phyloP scores from a whole-genome alignment of 2,329 filamentous ascomycete species.

The Sclerotinia trifoliorum region DNA sequence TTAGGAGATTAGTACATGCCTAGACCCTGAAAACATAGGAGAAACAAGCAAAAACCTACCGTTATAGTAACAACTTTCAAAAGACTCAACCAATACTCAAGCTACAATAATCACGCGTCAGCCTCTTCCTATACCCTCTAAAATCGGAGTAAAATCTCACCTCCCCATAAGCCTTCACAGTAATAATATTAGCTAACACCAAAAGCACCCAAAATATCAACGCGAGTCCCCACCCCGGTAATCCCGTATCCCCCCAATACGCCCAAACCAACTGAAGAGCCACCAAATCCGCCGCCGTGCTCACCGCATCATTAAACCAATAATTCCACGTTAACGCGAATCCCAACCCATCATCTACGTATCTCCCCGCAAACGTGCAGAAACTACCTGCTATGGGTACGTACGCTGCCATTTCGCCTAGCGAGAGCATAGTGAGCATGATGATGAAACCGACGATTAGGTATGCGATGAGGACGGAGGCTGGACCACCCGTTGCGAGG shows the following conservation, averaged over 20 bases:
- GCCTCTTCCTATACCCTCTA: not conserved
- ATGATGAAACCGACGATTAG: constrained; percentile 57
- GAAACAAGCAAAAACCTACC: constrained; percentile 34
- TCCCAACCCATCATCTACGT: constrained; percentile 54
- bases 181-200: constrained; percentile 52
- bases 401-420: constrained; percentile 62
- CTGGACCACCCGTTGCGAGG: constrained; percentile 58
- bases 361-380: constrained; percentile 55
- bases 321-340: constrained; percentile 58
- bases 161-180: constrained; percentile 55
- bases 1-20: not conserved
- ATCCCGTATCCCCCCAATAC: constrained; percentile 58
- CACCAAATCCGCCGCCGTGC: constrained; percentile 59
- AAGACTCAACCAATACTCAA: constrained; percentile 57
- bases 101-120: constrained; percentile 31
- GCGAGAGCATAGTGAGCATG: constrained; percentile 56
- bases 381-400: constrained; percentile 55
- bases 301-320: constrained; percentile 66
- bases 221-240: constrained; percentile 63
- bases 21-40: not conserved
- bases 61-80: constrained; percentile 55
- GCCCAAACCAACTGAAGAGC: constrained; percentile 57
- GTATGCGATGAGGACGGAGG: constrained; percentile 57
- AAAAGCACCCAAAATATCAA: constrained; percentile 60
- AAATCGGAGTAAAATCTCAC: constrained; percentile 34